A percentile compares a stretch with the other conserved stretches of the same genome.
These are phyloP conservation scores for Aegilops tauschii DNA, from an alignment of 176 grass and related monocot genomes.

Conservation along the genomic window DNA sequence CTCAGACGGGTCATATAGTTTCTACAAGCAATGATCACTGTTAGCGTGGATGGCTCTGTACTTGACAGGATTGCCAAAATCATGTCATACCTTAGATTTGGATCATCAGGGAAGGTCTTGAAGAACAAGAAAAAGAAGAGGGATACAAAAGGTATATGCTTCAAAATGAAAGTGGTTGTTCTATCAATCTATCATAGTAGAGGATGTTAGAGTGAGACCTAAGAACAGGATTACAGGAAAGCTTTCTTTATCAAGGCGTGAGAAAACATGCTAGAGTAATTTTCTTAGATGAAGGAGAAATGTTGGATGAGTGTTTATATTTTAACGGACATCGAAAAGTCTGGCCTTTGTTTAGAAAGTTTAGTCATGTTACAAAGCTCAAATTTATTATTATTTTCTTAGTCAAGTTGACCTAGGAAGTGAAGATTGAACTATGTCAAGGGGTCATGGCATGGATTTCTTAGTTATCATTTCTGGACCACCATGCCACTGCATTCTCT, in stretches of 20 bases:
- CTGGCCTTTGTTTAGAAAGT: too few species aligned
- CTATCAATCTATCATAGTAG: background rate
- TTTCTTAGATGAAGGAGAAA: background rate
- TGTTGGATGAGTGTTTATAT: background rate
- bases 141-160: conserved; percentile 65
- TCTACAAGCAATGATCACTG: conserved; percentile 82
- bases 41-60: conserved; percentile 87
- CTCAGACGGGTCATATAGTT: conserved; percentile 18
- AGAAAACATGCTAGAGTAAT: background rate
- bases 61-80: conserved; percentile 99
- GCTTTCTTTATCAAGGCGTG: background rate
- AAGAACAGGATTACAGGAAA: background rate
- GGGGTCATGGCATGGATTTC: too few species aligned
- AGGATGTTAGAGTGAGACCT: conserved; percentile 17
- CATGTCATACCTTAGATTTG: conserved; percentile 91
- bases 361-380: too few species aligned
- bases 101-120: conserved; percentile 93
- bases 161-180: background rate
- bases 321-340: background rate
- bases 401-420: too few species aligned
- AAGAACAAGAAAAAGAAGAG: conserved; percentile 99
- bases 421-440: too few species aligned
- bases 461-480: too few species aligned
- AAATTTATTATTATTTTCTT: too few species aligned
- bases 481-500: too few species aligned